Conservation (phyloP, 2,329 filamentous ascomycete species). For the Didymella pinodella region DNA sequence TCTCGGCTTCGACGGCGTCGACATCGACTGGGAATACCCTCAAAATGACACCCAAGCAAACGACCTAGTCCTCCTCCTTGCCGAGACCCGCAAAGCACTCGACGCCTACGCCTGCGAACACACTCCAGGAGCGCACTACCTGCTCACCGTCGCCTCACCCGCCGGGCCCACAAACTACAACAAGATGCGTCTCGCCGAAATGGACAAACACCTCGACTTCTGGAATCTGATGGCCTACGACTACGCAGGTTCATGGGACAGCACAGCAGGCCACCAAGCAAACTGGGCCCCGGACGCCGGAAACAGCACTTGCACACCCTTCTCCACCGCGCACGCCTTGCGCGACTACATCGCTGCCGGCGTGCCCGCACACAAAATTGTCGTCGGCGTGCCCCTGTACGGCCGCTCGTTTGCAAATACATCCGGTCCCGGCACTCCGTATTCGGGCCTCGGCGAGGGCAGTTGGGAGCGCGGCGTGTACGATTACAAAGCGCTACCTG, state of each 20-base stretch:
- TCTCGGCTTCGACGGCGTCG: constrained; percentile 46
- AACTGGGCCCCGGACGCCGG: constrained; percentile 30
- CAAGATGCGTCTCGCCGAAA: constrained; percentile 53
- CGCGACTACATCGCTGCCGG: constrained; percentile 44
- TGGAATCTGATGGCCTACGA: constrained; percentile 85
- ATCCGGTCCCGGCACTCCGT: constrained; percentile 44
- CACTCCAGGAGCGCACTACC: constrained; percentile 52
- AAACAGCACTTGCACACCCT: constrained; percentile 38
- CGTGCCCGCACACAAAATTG: constrained; percentile 45
- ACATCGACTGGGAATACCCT: constrained; percentile 50
- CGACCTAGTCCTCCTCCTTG: constrained; percentile 46
- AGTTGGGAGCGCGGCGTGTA: constrained; percentile 49
- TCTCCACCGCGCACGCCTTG: constrained; percentile 44
- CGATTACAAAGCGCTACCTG: constrained; percentile 49
- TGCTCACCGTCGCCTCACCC: constrained; percentile 58
- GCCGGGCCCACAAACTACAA: constrained; percentile 56
- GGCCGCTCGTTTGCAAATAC: constrained; percentile 48
- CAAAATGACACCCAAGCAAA: constrained; percentile 42
- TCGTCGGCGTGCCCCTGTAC: constrained; percentile 50
- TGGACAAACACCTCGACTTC: constrained; percentile 60
- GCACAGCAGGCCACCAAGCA: constrained; percentile 44
- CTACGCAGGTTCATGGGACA: constrained; percentile 59
- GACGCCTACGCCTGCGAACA: constrained; percentile 52
- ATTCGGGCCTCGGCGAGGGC: constrained; percentile 41
- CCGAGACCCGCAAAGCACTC: constrained; percentile 46